Evolutionary conservation across 441 rosid genomes (phyloP).

Genomic region (Macaranga tanarius): DNA sequence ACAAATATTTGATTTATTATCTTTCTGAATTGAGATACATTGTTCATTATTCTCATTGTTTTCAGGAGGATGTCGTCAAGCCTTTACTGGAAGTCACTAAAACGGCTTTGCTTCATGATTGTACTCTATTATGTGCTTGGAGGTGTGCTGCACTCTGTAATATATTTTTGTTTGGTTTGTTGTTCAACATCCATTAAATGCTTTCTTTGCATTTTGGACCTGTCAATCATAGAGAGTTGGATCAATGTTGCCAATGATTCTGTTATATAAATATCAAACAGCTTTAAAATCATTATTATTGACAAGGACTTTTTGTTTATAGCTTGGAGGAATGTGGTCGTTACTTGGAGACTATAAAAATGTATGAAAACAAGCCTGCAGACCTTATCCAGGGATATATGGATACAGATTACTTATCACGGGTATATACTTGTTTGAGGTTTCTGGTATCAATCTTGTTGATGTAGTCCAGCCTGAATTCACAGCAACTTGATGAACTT

Average conservation of each 20-base stretch:
- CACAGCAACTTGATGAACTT: background rate
- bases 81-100: conserved; percentile 93
- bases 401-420: conserved; percentile 86
- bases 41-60: conserved; percentile 25
- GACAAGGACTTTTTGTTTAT: conserved; percentile 20
- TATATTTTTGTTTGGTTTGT: background rate
- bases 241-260: conserved; percentile 12
- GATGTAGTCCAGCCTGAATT: background rate
- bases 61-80: conserved; percentile 83
- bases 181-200: background rate
- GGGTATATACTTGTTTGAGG: conserved; percentile 42
- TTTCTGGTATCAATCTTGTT: background rate
- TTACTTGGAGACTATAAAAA: conserved; percentile 92
- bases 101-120: conserved; percentile 87
- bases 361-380: conserved; percentile 93
- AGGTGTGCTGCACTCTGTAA: conserved; percentile 41
- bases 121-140: conserved; percentile 89
- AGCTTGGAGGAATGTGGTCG: conserved; percentile 98
- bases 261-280: background rate
- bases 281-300: conserved; percentile 19
- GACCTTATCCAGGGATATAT: conserved; percentile 94
- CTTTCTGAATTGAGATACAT: conserved; percentile 9
- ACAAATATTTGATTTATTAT: background rate
- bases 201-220: conserved; percentile 4
- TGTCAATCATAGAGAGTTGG: background rate